A percentile compares a stretch with the other conserved stretches of the same genome.
phyloP scores from a whole-genome alignment of 75 land plant species.

The Larix kaempferi region DNA sequence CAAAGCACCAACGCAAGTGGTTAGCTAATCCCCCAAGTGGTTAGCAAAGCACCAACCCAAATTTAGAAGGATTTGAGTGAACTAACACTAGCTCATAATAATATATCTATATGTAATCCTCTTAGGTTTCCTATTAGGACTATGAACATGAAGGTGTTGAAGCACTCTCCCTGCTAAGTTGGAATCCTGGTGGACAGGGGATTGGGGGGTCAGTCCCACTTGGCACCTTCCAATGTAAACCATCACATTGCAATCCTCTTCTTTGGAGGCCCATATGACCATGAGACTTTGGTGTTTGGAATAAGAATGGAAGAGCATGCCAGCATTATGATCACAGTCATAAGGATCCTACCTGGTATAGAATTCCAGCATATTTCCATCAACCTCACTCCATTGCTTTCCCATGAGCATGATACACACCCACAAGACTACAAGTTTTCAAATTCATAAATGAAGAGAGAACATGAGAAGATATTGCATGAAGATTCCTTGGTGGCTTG shows the following conservation, averaged over 20 bases:
- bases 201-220: conserved; percentile 31
- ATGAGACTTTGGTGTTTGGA: conserved; percentile 66
- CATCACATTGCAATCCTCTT: conserved; percentile 31
- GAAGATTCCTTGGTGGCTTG: too few relatives aligned
- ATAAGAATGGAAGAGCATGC: conserved; percentile 75
- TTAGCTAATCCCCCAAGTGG: too few relatives aligned
- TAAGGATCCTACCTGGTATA: conserved; percentile 11
- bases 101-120: too few relatives aligned
- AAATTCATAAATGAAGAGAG: too few relatives aligned
- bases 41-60: too few relatives aligned
- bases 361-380: not conserved
- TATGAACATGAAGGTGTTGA: conserved; percentile 19
- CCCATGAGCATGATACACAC: not conserved
- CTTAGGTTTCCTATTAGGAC: too few relatives aligned
- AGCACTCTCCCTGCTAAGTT: conserved; percentile 62
- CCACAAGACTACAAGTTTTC: not conserved
- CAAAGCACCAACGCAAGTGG: too few relatives aligned
- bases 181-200: conserved; percentile 72
- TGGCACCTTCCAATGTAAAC: conserved; percentile 25
- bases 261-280: conserved; percentile 76
- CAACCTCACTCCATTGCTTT: not conserved
- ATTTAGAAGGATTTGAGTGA: too few relatives aligned
- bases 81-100: too few relatives aligned
- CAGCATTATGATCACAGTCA: conserved; percentile 45
- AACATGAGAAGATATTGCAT: too few relatives aligned